A percentile compares a stretch with the other conserved stretches of the same genome.
phyloP scores from a whole-genome alignment of 1,284 basidiomycete genomes.

The Leccinum solheimii region DNA sequence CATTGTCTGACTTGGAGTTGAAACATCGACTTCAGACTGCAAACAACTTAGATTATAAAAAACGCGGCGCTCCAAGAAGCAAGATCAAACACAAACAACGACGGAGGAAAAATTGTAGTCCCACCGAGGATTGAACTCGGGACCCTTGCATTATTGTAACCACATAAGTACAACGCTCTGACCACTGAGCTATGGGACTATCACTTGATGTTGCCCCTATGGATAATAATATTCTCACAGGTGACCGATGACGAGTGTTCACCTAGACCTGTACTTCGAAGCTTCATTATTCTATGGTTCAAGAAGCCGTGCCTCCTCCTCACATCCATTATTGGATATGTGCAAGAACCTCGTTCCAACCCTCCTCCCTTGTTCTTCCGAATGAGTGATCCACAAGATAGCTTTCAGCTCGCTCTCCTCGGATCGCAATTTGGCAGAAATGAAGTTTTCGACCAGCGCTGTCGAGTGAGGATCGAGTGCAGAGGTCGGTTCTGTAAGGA shows the following conservation, averaged over 20 bases:
- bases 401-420: slow-evolving; percentile 60
- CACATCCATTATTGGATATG: slow-evolving; percentile 46
- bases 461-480: slow-evolving; percentile 77
- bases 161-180: slow-evolving; percentile 41
- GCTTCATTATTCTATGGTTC: slow-evolving; percentile 18
- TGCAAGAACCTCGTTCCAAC: slow-evolving; percentile 71
- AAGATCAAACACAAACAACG: not conserved
- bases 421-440: slow-evolving; percentile 53
- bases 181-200: slow-evolving; percentile 43
- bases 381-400: slow-evolving; percentile 86
- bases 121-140: slow-evolving; percentile 42
- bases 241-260: not conserved
- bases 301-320: slow-evolving; percentile 42
- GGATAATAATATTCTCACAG: not conserved
- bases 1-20: not conserved
- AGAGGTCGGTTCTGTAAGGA: slow-evolving; percentile 74
- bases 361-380: slow-evolving; percentile 72
- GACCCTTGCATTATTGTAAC: slow-evolving; percentile 41
- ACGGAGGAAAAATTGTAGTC: slow-evolving; percentile 30
- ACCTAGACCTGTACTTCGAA: not conserved
- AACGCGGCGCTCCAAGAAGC: not conserved
- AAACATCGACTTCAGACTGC: not conserved
- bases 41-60: not conserved
- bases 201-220: not conserved
- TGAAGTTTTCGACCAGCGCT: slow-evolving; percentile 60